Evolutionary conservation across 768 basidiomycete species (phyloP), one percentile per base, ranked within the genome.

Genomic region (Panus rudis): DNA sequence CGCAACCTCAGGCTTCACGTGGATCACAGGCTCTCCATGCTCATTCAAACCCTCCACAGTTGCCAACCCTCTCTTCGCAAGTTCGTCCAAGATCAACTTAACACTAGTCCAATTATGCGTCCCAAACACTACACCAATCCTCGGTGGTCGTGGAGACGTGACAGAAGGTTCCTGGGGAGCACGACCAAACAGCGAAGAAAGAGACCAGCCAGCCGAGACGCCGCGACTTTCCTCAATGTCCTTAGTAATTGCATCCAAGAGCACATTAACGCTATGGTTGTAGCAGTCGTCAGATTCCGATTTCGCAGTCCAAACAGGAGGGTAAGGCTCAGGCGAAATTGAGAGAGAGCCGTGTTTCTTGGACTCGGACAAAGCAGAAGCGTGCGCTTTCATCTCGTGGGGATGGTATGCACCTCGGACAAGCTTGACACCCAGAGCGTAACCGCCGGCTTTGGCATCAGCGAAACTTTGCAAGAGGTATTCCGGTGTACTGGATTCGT

Each of bases 381-480:
- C 49, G 47, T 79, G 71, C 2, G 78, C 78, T 4, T 71, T 64
- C 21, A 75, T 49, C 56, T 96, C 92, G 45, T 85, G 76, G 0
- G 78, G 71, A 55, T 92, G 89, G 61, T 97, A 97, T 2, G 92
- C 92, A 0, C 92, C 92, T 19, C 92, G 79, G 23, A 96, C 92
- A 37, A 97, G 82, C 62, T 96, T 97, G 43, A 91, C 79, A 8
- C 92, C 92, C 0, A 94, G 72, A 0, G 84, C 70, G 57, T 88
- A 94, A 27, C 75, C 70, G 49, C 81, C 68, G 39, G 58, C 60
- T 48, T 74, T 68, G 3, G 92, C 85, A 39, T 87, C 82, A 12
- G 62, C 63, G 34, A 93, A 64, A 27, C 79, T 74, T 16, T 77
- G 76, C 0, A 63, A 63, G 4, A 96, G 73, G 51, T 90, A 80